These are phyloP conservation scores for Nicotiana tomentosiformis DNA, from an alignment of 257 asterid genomes.

Conservation along the genomic window DNA sequence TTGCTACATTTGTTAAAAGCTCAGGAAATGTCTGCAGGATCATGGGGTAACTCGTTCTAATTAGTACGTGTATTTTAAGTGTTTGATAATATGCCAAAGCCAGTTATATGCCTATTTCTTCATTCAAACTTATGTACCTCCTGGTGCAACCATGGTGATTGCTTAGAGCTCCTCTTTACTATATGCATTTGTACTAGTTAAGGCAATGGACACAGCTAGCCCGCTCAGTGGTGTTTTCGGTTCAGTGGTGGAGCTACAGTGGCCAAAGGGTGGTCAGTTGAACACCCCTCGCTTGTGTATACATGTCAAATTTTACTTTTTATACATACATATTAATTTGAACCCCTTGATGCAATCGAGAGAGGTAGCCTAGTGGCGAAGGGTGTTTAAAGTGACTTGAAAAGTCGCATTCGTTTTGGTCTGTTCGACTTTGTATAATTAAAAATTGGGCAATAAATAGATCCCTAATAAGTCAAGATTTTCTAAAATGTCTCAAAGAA, in stretches of 20 bases:
- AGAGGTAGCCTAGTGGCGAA: too few species aligned
- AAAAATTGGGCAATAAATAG: too few species aligned
- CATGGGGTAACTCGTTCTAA: not conserved
- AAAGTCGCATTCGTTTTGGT: too few species aligned
- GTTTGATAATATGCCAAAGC: constrained; percentile 44
- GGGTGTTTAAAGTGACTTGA: too few species aligned
- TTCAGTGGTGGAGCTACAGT: not conserved
- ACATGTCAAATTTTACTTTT: not conserved
- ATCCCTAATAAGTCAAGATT: too few species aligned
- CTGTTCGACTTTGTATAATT: too few species aligned
- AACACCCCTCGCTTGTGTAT: not conserved
- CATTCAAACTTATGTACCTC: not conserved
- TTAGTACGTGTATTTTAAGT: not conserved
- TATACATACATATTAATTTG: not conserved
- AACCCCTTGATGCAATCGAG: too few species aligned
- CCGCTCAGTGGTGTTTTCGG: not conserved
- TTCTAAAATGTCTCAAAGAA: too few species aligned
- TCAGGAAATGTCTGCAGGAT: not conserved
- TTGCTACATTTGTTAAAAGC: too few species aligned
- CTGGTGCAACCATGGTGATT: not conserved
- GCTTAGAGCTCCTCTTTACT: not conserved
- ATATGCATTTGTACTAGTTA: not conserved
- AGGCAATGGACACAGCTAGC: not conserved
- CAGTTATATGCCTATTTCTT: not conserved
- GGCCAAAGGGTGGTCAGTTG: not conserved